Percentiles rank a stretch among this genome's conserved stretches.
Conservation (phyloP, 345 rosid species). For the Eucalyptus globulus region DNA sequence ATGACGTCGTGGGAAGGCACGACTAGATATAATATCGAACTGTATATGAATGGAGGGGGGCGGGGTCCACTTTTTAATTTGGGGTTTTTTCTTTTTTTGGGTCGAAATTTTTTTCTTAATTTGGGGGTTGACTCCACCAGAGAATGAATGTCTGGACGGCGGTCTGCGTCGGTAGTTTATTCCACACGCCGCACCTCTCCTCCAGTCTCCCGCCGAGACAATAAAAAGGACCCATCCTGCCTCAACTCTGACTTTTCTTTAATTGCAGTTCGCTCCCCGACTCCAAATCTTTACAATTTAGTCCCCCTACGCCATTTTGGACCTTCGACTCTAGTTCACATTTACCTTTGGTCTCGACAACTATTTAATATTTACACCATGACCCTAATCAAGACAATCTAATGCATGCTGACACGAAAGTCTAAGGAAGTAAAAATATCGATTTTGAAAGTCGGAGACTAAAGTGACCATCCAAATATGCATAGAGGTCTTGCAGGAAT, state of each 20-base stretch:
- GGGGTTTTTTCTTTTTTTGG: too few relatives aligned
- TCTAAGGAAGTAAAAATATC: not conserved
- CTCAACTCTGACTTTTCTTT: not conserved
- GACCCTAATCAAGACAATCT: not conserved
- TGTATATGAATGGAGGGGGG: not conserved
- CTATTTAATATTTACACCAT: not conserved
- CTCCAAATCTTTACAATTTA: not conserved
- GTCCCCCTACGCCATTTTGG: not conserved
- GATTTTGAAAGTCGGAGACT: not conserved
- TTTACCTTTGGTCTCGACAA: not conserved
- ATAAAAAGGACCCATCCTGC: not conserved
- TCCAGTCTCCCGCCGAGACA: not conserved
- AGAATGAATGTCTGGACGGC: not conserved
- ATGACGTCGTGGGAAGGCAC: not conserved
- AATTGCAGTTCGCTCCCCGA: not conserved
- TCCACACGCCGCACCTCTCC: not conserved
- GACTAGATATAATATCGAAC: not conserved
- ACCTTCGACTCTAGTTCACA: not conserved
- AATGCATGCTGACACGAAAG: not conserved
- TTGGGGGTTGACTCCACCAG: not conserved
- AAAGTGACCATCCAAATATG: not conserved
- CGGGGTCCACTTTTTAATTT: not conserved
- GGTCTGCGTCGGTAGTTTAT: not conserved
- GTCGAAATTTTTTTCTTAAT: not conserved
- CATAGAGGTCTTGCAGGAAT: not conserved